Percentiles rank a stretch among this genome's conserved stretches.
These are phyloP conservation scores for Umbelopsis isabellina DNA, from an alignment of 192 early-diverging fungal genomes.

Conservation along the genomic window DNA sequence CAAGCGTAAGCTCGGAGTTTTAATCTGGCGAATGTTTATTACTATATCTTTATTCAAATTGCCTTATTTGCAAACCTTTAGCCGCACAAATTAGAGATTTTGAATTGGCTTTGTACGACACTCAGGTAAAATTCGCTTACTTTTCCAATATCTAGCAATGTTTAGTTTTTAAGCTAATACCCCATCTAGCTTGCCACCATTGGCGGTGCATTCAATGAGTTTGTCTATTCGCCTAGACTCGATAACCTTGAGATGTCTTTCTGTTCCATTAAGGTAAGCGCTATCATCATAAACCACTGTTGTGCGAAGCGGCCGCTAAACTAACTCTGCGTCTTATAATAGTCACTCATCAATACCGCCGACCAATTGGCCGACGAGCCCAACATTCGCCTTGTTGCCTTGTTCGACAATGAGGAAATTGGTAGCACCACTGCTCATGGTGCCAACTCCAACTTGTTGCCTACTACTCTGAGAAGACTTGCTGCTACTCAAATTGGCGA, in stretches of 20 bases:
- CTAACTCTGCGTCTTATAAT: not conserved
- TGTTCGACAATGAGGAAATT: slow-evolving; percentile 99
- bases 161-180: not conserved
- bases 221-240: slow-evolving; percentile 89
- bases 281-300: not conserved
- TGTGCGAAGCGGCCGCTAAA: too few species aligned
- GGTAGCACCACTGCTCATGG: slow-evolving; percentile 93
- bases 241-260: slow-evolving; percentile 99
- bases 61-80: slow-evolving; percentile 14
- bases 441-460: slow-evolving; percentile 89
- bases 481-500: slow-evolving; percentile 41
- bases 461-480: slow-evolving; percentile 70
- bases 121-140: slow-evolving; percentile 49
- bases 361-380: slow-evolving; percentile 61
- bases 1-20: slow-evolving; percentile 45
- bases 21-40: not conserved
- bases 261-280: slow-evolving; percentile 71
- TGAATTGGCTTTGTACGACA: slow-evolving; percentile 97
- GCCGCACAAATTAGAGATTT: slow-evolving; percentile 88
- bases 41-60: not conserved
- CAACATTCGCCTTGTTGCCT: slow-evolving; percentile 81
- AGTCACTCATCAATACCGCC: slow-evolving; percentile 54
- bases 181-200: slow-evolving; percentile 62
- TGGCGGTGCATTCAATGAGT: slow-evolving; percentile 92
- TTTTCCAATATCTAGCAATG: not conserved